Evolutionary conservation across 805 yeast species (phyloP), one percentile per base, ranked within the genome.

Genomic region (Yamadazyma akitaensis): DNA sequence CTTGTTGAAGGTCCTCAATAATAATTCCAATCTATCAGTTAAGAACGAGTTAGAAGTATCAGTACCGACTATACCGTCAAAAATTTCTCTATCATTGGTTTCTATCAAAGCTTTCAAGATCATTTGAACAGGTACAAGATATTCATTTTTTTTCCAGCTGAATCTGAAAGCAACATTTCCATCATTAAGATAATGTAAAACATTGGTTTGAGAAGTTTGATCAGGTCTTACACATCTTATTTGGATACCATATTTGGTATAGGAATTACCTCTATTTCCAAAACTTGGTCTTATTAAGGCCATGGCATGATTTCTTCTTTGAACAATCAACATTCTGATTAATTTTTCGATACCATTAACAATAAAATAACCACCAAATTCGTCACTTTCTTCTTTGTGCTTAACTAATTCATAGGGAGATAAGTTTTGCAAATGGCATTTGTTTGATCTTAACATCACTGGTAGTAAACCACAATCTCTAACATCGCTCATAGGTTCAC

Each of bases 271-370:
- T 77, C 99, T 85, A 71, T 90, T 90, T 42, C 84, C 85, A 62
- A 92, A 94, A 10, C 96, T 87, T 30, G 96, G 95, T 72, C 99
- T 88, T 49, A 90, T 85, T 59, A 94, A 82, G 11, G 98, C 98
- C 97, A 94, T 89, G 19, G 98, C 96, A 63, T 91, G 97, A 65
- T 94, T 94, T 68, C 99, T 81, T 67, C 98, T 84, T 71, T 92
- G 99, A 16, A 94, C 97, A 73, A 94, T 89, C 66, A 94, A 81
- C 98, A 94, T 89, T 72, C 99, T 88, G 59, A 94, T 82, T 59
- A 94, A 76, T 69, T 94, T 94, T 68, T 94, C 99, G 57, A 92
- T 91, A 75, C 99, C 99, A 64, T 92, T 92, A 51, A 92, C 91
- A 56, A 90, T 80, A 67, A 94, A 94, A 67, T 94, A 94, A 34